Percentiles rank a stretch among this genome's conserved stretches.
Conservation (phyloP, 768 basidiomycete genomes). For the Rhizopogon vinicolor region DNA sequence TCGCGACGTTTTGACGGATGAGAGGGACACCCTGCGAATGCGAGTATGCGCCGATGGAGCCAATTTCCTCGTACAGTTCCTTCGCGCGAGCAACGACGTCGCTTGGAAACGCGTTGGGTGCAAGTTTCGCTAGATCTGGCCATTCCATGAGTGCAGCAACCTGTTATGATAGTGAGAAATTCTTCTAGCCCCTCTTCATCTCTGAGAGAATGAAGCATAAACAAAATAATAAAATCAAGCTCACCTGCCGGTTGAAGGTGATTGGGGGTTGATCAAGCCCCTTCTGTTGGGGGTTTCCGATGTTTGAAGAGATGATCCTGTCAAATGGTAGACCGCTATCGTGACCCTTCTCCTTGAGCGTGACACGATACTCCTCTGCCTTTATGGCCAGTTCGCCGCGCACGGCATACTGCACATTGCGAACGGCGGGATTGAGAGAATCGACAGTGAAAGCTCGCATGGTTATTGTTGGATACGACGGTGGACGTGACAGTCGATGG, state of each 20-base stretch:
- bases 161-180: conserved; percentile 33
- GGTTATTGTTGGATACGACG: conserved; percentile 3
- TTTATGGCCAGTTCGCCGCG: conserved; percentile 96
- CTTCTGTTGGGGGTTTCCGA: conserved; percentile 96
- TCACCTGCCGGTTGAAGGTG: conserved; percentile 88
- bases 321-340: conserved; percentile 72
- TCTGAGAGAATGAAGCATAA: background rate
- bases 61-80: conserved; percentile 79
- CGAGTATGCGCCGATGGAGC: conserved; percentile 92
- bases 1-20: conserved; percentile 84
- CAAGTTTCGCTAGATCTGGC: conserved; percentile 76
- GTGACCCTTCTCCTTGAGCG: conserved; percentile 47
- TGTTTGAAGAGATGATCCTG: conserved; percentile 90
- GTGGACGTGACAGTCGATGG: background rate
- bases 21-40: conserved; percentile 90
- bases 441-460: conserved; percentile 63
- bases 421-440: conserved; percentile 78
- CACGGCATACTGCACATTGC: conserved; percentile 93
- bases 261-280: conserved; percentile 91
- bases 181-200: background rate
- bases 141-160: conserved; percentile 91
- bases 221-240: conserved; percentile 11
- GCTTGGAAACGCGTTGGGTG: conserved; percentile 72
- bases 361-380: conserved; percentile 76
- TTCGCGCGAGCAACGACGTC: conserved; percentile 85